Percentiles rank a stretch among this genome's conserved stretches.
These are phyloP conservation scores for Clohesyomyces aquaticus DNA, from an alignment of 495 filamentous ascomycete species.

Conservation along the genomic window DNA sequence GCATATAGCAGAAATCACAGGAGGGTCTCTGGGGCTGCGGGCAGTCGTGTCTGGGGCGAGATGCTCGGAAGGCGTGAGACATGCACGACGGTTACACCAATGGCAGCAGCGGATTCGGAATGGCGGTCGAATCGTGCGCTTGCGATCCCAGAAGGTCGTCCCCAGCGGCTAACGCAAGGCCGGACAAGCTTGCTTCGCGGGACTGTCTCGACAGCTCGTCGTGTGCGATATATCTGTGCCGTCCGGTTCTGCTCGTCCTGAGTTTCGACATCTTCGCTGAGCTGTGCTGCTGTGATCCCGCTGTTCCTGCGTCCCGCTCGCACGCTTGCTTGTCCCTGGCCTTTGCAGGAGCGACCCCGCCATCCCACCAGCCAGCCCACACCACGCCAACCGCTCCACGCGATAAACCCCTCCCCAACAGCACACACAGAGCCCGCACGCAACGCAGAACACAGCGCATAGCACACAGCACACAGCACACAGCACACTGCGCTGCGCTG, in stretches of 20 bases:
- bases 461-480: constrained; percentile 5
- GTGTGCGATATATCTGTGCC: constrained; percentile 22
- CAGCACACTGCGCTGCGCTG: background rate
- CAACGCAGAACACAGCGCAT: background rate
- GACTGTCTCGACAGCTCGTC: background rate
- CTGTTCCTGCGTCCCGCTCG: background rate
- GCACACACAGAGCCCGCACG: too few relatives aligned
- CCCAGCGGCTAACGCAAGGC: constrained; percentile 32
- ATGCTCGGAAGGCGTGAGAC: constrained; percentile 29
- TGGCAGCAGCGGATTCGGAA: constrained; percentile 10
- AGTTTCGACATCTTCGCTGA: too few relatives aligned
- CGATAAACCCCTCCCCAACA: constrained; percentile 8
- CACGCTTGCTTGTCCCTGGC: constrained; percentile 5
- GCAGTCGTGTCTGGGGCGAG: constrained; percentile 4
- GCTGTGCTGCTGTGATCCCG: too few relatives aligned
- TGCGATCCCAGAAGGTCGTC: constrained; percentile 4
- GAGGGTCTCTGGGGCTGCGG: constrained; percentile 10
- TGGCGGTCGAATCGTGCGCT: constrained; percentile 23
- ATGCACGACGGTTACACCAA: constrained; percentile 34
- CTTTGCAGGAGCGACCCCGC: constrained; percentile 19
- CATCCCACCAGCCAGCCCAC: constrained; percentile 16
- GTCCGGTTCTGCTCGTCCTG: constrained; percentile 1
- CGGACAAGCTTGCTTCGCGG: constrained; percentile 9
- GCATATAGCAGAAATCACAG: constrained; percentile 37
- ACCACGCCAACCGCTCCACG: constrained; percentile 25